Evolutionary conservation across 805 yeast species (phyloP).

Genomic region (Saturnispora dispora): DNA sequence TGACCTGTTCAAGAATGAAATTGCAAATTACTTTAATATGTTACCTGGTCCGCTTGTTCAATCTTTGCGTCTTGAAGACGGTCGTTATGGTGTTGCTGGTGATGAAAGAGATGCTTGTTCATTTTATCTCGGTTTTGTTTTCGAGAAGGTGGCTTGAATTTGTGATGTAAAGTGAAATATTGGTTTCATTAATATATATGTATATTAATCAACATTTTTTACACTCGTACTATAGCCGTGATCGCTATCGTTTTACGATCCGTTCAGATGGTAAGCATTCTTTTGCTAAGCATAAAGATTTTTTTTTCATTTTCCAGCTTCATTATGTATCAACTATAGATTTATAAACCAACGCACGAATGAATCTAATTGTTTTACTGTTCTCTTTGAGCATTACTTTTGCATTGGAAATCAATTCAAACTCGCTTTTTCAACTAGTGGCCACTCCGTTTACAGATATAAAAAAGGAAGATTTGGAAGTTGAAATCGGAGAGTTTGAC

Average conservation of each 20-base stretch:
- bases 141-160: slow-evolving; percentile 32
- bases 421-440: background rate
- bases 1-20: slow-evolving; percentile 73
- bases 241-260: too few species aligned
- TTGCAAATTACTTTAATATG: slow-evolving; percentile 52
- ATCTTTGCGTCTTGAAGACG: slow-evolving; percentile 67
- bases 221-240: background rate
- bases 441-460: background rate
- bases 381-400: background rate
- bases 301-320: background rate
- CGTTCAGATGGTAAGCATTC: background rate
- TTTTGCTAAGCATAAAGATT: background rate
- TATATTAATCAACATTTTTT: background rate
- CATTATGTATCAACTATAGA: background rate
- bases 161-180: background rate
- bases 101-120: slow-evolving; percentile 81
- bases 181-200: background rate
- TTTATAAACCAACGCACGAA: background rate
- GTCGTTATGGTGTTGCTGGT: slow-evolving; percentile 78
- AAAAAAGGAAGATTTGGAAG: background rate
- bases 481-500: background rate
- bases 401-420: background rate
- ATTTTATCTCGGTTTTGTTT: slow-evolving; percentile 79
- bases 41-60: slow-evolving; percentile 52
- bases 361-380: background rate